These are phyloP conservation scores for Microdochium bolleyi DNA, from an alignment of 2,329 filamentous ascomycete genomes.

Conservation along the genomic window DNA sequence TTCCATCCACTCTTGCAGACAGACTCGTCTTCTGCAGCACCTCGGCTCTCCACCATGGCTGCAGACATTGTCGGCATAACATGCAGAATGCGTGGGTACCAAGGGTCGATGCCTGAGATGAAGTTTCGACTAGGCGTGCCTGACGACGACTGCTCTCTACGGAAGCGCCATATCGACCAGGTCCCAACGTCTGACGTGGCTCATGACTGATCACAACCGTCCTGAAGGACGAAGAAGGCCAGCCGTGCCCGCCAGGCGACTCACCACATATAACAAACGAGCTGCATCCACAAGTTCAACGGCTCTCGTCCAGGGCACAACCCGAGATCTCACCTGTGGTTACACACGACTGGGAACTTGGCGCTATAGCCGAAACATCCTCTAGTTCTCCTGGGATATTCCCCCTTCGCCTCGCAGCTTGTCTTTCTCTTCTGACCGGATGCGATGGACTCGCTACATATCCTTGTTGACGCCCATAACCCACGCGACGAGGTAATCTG, in stretches of 20 bases:
- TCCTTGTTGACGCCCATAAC: background rate
- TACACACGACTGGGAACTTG: background rate
- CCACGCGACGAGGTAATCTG: background rate
- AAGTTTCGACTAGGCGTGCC: too few relatives aligned
- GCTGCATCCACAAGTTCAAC: background rate
- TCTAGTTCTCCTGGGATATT: background rate
- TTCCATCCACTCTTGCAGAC: background rate
- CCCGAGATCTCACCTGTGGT: background rate
- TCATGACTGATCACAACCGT: background rate
- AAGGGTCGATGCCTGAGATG: background rate
- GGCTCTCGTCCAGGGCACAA: background rate
- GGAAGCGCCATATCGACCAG: too few relatives aligned
- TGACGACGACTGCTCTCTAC: too few relatives aligned
- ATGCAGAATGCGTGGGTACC: background rate
- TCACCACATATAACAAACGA: background rate
- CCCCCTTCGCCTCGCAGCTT: background rate
- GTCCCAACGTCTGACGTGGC: too few relatives aligned
- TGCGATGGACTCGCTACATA: background rate
- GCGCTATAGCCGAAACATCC: background rate
- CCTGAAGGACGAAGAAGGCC: background rate
- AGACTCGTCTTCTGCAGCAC: background rate
- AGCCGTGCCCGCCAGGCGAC: background rate
- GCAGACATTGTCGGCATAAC: background rate
- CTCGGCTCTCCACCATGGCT: background rate
- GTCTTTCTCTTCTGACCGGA: background rate